Base-by-base conservation (phyloP, 257 asterid species). In the Nicotiana attenuata region DNA sequence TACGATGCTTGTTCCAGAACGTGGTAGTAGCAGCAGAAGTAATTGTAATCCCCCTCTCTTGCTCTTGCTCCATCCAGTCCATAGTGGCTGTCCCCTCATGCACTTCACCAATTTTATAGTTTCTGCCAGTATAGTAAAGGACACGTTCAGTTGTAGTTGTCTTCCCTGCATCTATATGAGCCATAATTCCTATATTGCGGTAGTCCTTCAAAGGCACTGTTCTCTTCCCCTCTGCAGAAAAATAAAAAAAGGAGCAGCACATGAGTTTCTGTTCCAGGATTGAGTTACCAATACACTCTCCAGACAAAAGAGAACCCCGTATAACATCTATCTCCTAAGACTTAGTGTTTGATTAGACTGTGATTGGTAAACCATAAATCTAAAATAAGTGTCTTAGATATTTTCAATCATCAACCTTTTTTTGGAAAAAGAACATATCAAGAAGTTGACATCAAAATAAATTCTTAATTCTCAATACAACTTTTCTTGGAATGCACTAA, bases 61-160 rank as follows among this genome's bases (percentile, higher is more conserved):
- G 99, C 83, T 96, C 99, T 84, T 94, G 99, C 89, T 96, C 99
- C 99, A 96, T 96, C 99, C 99, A 96, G 87, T 96, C 99, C 98
- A 96, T 96, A 1, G 99, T 94, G 78, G 99, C 98, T 31, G 99
- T 96, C 65, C 99, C 98, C 82, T 94, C 99, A 16, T 96, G 99
- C 59, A 96, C 99, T 85, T 96, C 99, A 19, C 99, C 99, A 8
- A 96, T 94, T 88, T 96, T 96, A 91, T 96, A 96, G 90, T 91
- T 96, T 86, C 92, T 85, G 19, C 99, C 99, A 1, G 99, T 96
- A 80, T 96, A 94, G 89, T 87, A 96, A 20, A 96, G 92, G 82
- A 96, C 83, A 28, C 98, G 87, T 86, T 96, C 98, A 0, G 99
- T 96, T 1, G 98, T 94, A 3, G 99, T 94, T 20, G 99, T 96